phyloP scores from a whole-genome alignment of 257 asterid genomes.

The Craterostigma plantagineum region DNA sequence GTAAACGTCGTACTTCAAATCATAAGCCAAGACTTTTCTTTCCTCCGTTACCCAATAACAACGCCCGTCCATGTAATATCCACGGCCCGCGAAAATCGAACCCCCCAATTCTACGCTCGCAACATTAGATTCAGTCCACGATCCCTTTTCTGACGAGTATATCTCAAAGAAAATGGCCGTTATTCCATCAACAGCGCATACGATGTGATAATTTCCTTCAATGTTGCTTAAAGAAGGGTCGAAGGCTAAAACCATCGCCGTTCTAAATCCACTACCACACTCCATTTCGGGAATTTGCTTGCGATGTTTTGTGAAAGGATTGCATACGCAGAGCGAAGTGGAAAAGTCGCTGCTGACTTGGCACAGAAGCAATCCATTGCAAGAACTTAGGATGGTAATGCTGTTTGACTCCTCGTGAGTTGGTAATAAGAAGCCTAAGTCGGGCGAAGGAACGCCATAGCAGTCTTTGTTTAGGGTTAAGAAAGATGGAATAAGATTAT shows the following conservation, averaged over 20 bases:
- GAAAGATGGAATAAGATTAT: constrained; percentile 6
- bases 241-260: constrained; percentile 26
- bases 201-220: constrained; percentile 14
- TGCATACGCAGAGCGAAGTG: constrained; percentile 21
- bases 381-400: constrained; percentile 12
- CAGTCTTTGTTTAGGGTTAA: constrained; percentile 9
- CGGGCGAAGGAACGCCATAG: constrained; percentile 20
- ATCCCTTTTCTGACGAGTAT: constrained; percentile 16
- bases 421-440: constrained; percentile 13
- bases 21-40: no score
- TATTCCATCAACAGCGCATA: constrained; percentile 13
- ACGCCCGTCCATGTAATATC: no score
- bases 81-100: no score
- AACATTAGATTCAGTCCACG: constrained; percentile 14
- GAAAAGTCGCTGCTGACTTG: neutral
- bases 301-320: constrained; percentile 18
- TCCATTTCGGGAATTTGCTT: constrained; percentile 14
- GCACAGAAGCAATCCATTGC: constrained; percentile 25
- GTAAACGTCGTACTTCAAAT: no score
- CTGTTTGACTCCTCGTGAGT: no score
- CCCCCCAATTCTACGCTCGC: no score
- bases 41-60: no score
- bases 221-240: constrained; percentile 16
- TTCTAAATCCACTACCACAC: constrained; percentile 11
- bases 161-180: constrained; percentile 16